Base-by-base conservation (phyloP, 805 yeast genomes). In the Metschnikowia gelsemii region DNA sequence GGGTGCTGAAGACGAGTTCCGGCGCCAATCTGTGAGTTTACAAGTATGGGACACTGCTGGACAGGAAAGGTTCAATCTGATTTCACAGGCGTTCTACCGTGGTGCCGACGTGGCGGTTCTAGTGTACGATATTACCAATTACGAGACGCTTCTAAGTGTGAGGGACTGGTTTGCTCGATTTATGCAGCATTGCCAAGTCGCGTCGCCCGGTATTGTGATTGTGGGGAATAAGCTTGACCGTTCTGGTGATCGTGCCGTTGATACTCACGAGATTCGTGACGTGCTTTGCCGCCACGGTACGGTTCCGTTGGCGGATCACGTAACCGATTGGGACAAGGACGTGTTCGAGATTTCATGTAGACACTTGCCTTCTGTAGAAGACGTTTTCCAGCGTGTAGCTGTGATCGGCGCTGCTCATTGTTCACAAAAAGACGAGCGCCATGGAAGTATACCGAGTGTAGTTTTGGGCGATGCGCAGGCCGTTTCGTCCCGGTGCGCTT, bases 11-110 rank as follows among this genome's bases (percentile, higher is more conserved):
- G n/a, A 14, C 13, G 34, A 13, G 3, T 12, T 20, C 8, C 30
- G 2, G 2, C 33, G 27, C 13, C 13, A 28, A 19, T 11, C 40
- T 2, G 70, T 72, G 16, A 63, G 63, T 36, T 62, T 81, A 27
- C 87, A 81, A 57, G 72, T 81, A 8, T 81, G 79, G 73, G 75
- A 70, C 50, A 70, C 75, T 8, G 75, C 75, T 1, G 75, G 75
- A 11, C 75, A 70, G 52, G 75, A 70, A 49, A 52, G 75, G 34
- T 70, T 69, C 55, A 68, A 70, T 44, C 72, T 78, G 38, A 73
- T 76, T 22, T 67, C 76, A 8, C 74, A 71, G 53, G 76, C 80
- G 4, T 78, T 78, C 49, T 78, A 78, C 56, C 59, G 84, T 28
- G 84, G 84, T 7, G 70, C 82, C 0, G 82, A 78, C 50, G 75